Percentiles rank a stretch among this genome's conserved stretches.
These are phyloP conservation scores for Zymoseptoria ardabiliae DNA, from an alignment of 2,329 filamentous ascomycete species.

Conservation along the genomic window DNA sequence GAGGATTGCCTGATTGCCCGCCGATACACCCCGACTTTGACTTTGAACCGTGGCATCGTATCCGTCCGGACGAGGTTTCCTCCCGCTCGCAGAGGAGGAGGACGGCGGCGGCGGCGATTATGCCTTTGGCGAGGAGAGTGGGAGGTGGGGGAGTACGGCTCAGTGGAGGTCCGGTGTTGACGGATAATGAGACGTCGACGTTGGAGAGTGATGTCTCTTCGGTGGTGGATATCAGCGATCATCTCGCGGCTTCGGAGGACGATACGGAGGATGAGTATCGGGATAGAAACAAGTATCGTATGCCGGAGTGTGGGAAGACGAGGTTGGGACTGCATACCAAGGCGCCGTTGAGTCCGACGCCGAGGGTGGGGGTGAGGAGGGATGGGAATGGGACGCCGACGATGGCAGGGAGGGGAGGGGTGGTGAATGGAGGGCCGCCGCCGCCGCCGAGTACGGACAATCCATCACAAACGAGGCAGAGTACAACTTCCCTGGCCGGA, in stretches of 20 bases:
- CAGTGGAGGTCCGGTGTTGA: constrained; percentile 25
- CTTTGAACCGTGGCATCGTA: neutral
- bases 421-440: neutral
- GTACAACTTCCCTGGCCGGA: neutral
- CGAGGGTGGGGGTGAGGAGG: constrained; percentile 9
- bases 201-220: constrained; percentile 42
- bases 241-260: constrained; percentile 45
- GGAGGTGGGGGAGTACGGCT: constrained; percentile 28
- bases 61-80: neutral
- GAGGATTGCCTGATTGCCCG: constrained; percentile 58
- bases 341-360: constrained; percentile 24
- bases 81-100: neutral
- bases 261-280: constrained; percentile 43
- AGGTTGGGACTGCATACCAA: constrained; percentile 25
- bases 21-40: neutral
- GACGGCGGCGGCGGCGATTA: constrained; percentile 33
- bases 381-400: constrained; percentile 12
- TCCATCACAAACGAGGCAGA: neutral
- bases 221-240: constrained; percentile 47
- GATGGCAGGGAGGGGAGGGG: neutral
- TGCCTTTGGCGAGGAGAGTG: constrained; percentile 44
- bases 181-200: constrained; percentile 32
- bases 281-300: constrained; percentile 67
- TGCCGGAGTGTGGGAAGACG: constrained; percentile 65
- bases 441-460: neutral